Base-by-base conservation (phyloP, 2,329 filamentous ascomycete species). In the Fusarium metavorans region DNA sequence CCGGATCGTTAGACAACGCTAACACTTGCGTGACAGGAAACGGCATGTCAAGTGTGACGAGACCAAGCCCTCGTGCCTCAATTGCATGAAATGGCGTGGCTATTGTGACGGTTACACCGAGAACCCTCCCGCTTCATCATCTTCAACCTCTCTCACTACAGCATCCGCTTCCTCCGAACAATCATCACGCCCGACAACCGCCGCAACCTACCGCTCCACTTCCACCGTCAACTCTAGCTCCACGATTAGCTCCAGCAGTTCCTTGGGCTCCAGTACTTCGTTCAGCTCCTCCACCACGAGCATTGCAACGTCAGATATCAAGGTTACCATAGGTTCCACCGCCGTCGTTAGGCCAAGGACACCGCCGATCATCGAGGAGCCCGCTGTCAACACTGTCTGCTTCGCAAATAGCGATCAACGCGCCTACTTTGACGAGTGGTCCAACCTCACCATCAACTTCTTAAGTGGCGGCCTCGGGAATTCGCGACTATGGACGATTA, bases 1-100 rank as follows among this genome's bases (percentile, higher is more conserved):
- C 52, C n/a, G 56, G n/a, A 68, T 65, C 16, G 23, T 37, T 16
- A 25, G 32, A 11, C 23, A 25, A 8, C 43, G 65, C 72, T 76
- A 66, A 77, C 64, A 68, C 20, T 5, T 20, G 5, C 30, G 37
- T 48, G 6, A 6, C 50, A 84, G 83, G 62, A 84, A 84, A 63
- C 83, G 84, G 23, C 84, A 85, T 70, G 81, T 85, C 41, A 85
- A 85, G 74, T 85, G 84, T 65, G 84, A 85, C 58, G 84, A 85
- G 73, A 82, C 82, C 27, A 82, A 82, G 41, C 84, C 84, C 20
- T 80, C 82, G 6, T 85, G 84, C 68, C 78, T 82, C 37, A 85
- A 84, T 57, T 85, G 84, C 65, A 76, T 85, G 65, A 84, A 83
- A 74, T 85, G 83, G 80, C 78, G 80, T 59, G 83, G 83, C n/a